phyloP scores from a whole-genome alignment of 257 asterid species.

The Galeopsis tetrahit region DNA sequence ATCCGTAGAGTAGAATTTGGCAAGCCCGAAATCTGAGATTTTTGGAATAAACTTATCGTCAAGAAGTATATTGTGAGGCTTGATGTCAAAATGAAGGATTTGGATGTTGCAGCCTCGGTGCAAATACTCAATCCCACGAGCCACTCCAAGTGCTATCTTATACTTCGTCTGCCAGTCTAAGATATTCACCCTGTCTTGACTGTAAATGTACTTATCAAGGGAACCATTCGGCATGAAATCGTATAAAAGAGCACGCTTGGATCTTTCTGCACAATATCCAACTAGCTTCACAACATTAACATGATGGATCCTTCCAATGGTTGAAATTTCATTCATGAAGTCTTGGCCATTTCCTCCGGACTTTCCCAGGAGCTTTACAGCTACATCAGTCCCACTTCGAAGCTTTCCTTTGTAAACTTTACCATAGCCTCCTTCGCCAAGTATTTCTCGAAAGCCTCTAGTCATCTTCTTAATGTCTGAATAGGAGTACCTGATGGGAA shows the following conservation, averaged over 20 bases:
- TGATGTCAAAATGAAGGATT: slow-evolving; percentile 41
- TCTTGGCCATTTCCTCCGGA: slow-evolving; percentile 31
- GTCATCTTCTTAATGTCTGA: no score
- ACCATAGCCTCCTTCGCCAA: no score
- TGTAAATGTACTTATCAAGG: slow-evolving; percentile 8
- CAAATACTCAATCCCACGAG: slow-evolving; percentile 38
- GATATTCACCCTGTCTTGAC: background rate
- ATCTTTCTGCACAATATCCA: background rate
- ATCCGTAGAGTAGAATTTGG: slow-evolving; percentile 19
- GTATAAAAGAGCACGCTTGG: slow-evolving; percentile 1
- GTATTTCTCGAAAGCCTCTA: no score
- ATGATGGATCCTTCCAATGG: slow-evolving; percentile 27
- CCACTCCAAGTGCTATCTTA: slow-evolving; percentile 42
- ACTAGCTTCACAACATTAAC: slow-evolving; percentile 10
- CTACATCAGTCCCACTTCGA: slow-evolving; percentile 32
- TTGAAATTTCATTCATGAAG: slow-evolving; percentile 43
- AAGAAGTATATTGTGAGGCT: slow-evolving; percentile 45
- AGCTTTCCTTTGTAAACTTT: slow-evolving; percentile 35
- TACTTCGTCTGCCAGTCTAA: slow-evolving; percentile 34
- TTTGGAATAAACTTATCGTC: slow-evolving; percentile 33
- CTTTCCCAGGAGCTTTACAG: slow-evolving; percentile 36
- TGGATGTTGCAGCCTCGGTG: slow-evolving; percentile 32
- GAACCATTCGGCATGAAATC: slow-evolving; percentile 21
- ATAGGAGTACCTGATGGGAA: no score
- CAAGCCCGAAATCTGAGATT: slow-evolving; percentile 39